Evolutionary conservation across 371 early-diverging fungal species (phyloP).

Genomic region (Fennellomyces sp.): DNA sequence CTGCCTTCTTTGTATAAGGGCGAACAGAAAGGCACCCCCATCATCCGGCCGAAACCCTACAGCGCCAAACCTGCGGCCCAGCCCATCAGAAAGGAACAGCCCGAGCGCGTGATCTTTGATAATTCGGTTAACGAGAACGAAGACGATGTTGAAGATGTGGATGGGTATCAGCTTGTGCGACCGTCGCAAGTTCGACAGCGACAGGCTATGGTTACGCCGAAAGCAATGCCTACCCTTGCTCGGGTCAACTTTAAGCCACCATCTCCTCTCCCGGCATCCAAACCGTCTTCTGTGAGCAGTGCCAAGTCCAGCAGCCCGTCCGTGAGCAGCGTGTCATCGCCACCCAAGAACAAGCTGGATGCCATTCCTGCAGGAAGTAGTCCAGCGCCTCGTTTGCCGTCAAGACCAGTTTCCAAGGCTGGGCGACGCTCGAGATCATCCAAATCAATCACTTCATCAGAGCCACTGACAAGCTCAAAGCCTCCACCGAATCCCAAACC

Average conservation of each 20-base stretch:
- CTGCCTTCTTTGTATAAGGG: background rate
- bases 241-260: constrained; percentile 2
- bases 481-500: constrained; percentile 1
- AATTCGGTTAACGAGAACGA: background rate
- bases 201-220: constrained; percentile 3
- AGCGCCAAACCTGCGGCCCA: background rate
- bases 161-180: constrained; percentile 44
- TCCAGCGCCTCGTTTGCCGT: constrained; percentile 44
- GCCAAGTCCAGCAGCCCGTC: too few species aligned
- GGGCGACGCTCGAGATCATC: constrained; percentile 16
- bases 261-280: background rate
- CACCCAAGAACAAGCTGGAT: background rate
- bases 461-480: background rate
- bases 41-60: constrained; percentile 13
- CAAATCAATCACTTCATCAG: background rate
- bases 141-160: constrained; percentile 25
- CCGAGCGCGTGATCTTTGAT: constrained; percentile 12
- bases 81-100: constrained; percentile 6
- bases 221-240: constrained; percentile 6
- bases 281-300: background rate
- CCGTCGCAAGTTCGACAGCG: constrained; percentile 41
- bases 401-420: constrained; percentile 33
- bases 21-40: background rate
- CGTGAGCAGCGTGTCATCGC: too few species aligned
- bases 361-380: constrained; percentile 19